phyloP scores from a whole-genome alignment of 2,329 filamentous ascomycete species.

The Chaetothyriales sp. region DNA sequence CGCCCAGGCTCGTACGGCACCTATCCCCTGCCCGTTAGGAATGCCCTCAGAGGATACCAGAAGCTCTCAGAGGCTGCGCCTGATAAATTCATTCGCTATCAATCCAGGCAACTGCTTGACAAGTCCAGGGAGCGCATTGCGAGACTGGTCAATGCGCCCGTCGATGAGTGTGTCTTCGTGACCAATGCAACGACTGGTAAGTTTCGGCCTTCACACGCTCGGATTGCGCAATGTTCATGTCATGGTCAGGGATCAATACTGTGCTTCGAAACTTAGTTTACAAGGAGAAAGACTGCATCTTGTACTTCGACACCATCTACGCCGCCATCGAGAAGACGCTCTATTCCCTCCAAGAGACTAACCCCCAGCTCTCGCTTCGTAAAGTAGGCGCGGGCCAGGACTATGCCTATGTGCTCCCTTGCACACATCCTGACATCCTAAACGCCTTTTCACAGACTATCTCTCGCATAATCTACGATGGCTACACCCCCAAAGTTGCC shows the following conservation, averaged over 20 bases:
- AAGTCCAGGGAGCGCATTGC: slow-evolving; percentile 50
- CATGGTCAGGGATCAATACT: slow-evolving; percentile 47
- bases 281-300: slow-evolving; percentile 50
- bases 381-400: slow-evolving; percentile 35
- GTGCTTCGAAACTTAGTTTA: slow-evolving; percentile 63
- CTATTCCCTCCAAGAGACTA: slow-evolving; percentile 56
- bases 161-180: slow-evolving; percentile 57
- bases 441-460: slow-evolving; percentile 46
- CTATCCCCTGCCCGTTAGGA: slow-evolving; percentile 48
- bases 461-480: slow-evolving; percentile 35
- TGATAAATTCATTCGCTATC: slow-evolving; percentile 61
- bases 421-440: slow-evolving; percentile 53
- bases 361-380: slow-evolving; percentile 28
- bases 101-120: slow-evolving; percentile 48
- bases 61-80: slow-evolving; percentile 51
- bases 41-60: slow-evolving; percentile 49
- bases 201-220: not conserved
- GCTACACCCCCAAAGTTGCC: slow-evolving; percentile 51
- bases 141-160: slow-evolving; percentile 48
- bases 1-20: slow-evolving; percentile 56
- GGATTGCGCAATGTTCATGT: not conserved
- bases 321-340: slow-evolving; percentile 61
- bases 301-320: slow-evolving; percentile 59
- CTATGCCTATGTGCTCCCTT: slow-evolving; percentile 45
- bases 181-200: slow-evolving; percentile 57